Percentiles rank a stretch among this genome's conserved stretches.
Evolutionary conservation across 768 basidiomycete species (phyloP).

Genomic region (Mycena albidolilacea): DNA sequence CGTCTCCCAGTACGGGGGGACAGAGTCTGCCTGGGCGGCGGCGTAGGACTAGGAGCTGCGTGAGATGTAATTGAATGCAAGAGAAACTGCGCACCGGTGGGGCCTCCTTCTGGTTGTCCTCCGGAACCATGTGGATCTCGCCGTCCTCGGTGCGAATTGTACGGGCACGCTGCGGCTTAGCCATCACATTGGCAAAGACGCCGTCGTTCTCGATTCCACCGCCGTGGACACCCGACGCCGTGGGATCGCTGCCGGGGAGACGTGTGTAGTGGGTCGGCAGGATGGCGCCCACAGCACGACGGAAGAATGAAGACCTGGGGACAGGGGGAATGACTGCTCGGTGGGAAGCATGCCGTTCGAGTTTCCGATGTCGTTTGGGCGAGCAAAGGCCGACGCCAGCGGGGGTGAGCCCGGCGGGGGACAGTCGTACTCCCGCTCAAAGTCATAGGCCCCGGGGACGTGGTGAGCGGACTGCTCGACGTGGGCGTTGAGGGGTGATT

Average conservation of each 20-base stretch:
- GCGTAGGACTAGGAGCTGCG: conserved; percentile 77
- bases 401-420: conserved; percentile 90
- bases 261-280: conserved; percentile 77
- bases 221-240: conserved; percentile 59
- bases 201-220: conserved; percentile 91
- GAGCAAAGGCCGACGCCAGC: conserved; percentile 65
- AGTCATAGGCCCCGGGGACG: conserved; percentile 75
- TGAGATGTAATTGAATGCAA: neutral
- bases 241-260: conserved; percentile 56
- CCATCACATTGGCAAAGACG: conserved; percentile 94
- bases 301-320: conserved; percentile 67
- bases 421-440: conserved; percentile 83
- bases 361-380: conserved; percentile 81
- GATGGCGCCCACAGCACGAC: conserved; percentile 71
- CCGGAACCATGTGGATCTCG: conserved; percentile 76
- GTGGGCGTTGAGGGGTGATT: conserved; percentile 34
- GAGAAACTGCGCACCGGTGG: conserved; percentile 79
- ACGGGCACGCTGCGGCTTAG: conserved; percentile 78
- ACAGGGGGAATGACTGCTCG: conserved; percentile 54
- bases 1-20: conserved; percentile 97
- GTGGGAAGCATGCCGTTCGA: conserved; percentile 77
- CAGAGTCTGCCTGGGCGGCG: conserved; percentile 89
- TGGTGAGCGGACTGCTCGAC: conserved; percentile 40
- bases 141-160: conserved; percentile 68
- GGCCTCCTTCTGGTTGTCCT: conserved; percentile 84